Evolutionary conservation across 441 rosid species (phyloP).

Genomic region (Capsella rubella): DNA sequence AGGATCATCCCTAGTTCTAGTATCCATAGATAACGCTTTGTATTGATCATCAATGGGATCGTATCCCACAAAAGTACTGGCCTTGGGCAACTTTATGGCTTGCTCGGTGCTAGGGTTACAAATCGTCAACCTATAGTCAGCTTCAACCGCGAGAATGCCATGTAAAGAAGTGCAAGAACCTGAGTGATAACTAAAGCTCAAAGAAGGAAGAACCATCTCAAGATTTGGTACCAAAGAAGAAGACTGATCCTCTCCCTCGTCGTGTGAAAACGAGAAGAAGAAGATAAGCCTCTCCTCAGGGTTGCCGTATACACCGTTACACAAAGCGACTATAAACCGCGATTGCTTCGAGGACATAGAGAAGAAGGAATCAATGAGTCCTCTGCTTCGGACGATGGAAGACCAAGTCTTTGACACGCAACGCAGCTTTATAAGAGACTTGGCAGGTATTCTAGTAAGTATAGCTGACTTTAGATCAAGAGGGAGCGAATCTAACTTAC

Average conservation of each 20-base stretch:
- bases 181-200: too few relatives aligned
- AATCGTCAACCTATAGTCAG: too few relatives aligned
- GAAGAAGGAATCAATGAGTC: neutral
- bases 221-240: neutral
- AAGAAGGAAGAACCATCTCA: neutral
- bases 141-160: neutral
- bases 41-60: neutral
- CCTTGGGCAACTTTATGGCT: neutral
- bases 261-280: neutral
- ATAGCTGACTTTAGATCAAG: too few relatives aligned
- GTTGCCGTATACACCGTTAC: neutral
- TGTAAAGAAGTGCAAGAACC: neutral
- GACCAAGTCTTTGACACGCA: too few relatives aligned
- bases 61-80: neutral
- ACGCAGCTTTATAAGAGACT: too few relatives aligned
- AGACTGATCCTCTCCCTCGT: neutral
- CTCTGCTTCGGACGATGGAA: neutral
- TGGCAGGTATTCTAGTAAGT: too few relatives aligned
- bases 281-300: neutral
- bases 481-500: too few relatives aligned
- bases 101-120: neutral
- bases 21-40: neutral
- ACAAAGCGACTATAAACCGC: neutral
- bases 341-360: neutral
- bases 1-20: too few relatives aligned